Conservation (phyloP, 2,329 filamentous ascomycete species). For the Trichoderma sp. region DNA sequence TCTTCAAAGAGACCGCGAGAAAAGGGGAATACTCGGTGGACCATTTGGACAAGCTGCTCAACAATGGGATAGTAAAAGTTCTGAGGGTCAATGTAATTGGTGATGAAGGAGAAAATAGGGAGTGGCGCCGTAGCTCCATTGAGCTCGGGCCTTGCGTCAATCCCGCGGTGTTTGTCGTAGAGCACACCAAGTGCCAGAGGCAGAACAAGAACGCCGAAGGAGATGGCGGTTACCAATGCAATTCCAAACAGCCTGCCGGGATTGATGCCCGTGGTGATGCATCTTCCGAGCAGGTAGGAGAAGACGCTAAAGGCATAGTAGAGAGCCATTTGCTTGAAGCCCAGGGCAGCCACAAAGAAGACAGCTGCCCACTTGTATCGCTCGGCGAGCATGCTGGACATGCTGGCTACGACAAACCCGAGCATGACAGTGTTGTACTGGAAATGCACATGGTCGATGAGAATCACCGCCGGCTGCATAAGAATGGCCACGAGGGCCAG, state of each 20-base stretch:
- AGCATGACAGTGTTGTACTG: slow-evolving; percentile 99
- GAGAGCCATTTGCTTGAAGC: slow-evolving; percentile 98
- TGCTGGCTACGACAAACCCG: slow-evolving; percentile 79
- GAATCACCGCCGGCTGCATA: slow-evolving; percentile 85
- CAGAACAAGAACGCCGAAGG: slow-evolving; percentile 74
- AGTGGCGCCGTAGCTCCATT: slow-evolving; percentile 62
- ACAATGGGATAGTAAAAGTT: slow-evolving; percentile 73
- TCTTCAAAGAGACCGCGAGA: slow-evolving; percentile 96
- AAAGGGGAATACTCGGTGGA: slow-evolving; percentile 95
- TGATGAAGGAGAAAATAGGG: slow-evolving; percentile 61
- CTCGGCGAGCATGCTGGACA: slow-evolving; percentile 86
- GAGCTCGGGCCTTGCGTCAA: slow-evolving; percentile 57
- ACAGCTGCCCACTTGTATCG: slow-evolving; percentile 85
- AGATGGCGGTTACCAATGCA: slow-evolving; percentile 67
- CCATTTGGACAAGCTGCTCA: slow-evolving; percentile 77
- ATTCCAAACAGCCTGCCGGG: slow-evolving; percentile 71
- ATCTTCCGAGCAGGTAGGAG: slow-evolving; percentile 84
- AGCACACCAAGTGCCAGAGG: slow-evolving; percentile 74
- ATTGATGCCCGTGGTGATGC: slow-evolving; percentile 73
- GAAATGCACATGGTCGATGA: slow-evolving; percentile 95
- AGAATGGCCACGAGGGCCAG: slow-evolving; percentile 87
- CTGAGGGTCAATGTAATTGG: slow-evolving; percentile 60
- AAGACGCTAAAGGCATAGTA: slow-evolving; percentile 96
- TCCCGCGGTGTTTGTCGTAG: slow-evolving; percentile 66
- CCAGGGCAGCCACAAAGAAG: slow-evolving; percentile 91